These are phyloP conservation scores for Podospora appendiculata DNA, from an alignment of 495 filamentous ascomycete genomes.

Conservation along the genomic window DNA sequence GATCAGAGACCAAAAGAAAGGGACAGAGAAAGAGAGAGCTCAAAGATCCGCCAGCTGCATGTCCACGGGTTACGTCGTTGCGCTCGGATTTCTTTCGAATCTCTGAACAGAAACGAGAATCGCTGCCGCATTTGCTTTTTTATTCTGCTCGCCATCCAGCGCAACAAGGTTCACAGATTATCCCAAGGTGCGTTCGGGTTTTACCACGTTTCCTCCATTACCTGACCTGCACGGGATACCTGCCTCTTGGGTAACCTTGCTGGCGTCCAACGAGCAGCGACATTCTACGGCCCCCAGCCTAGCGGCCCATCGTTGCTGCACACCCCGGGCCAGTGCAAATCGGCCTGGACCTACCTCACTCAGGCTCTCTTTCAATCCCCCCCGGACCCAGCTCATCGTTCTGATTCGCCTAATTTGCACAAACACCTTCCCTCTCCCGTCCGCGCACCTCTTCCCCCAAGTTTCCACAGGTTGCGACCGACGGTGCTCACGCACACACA, in stretches of 20 bases:
- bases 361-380: neutral
- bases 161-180: neutral
- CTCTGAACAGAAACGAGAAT: neutral
- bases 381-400: neutral
- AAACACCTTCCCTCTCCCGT: slow-evolving; percentile 27
- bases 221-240: too few species aligned
- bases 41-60: neutral
- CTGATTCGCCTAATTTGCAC: slow-evolving; percentile 27
- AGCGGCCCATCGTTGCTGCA: slow-evolving; percentile 14
- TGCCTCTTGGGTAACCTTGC: too few species aligned
- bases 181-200: too few species aligned
- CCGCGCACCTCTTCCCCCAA: slow-evolving; percentile 22
- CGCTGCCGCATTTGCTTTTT: neutral
- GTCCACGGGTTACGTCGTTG: neutral
- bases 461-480: slow-evolving; percentile 24
- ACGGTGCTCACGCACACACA: slow-evolving; percentile 15
- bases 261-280: neutral
- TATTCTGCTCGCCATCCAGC: neutral
- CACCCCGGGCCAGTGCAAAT: slow-evolving; percentile 8
- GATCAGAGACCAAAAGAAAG: neutral
- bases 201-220: too few species aligned
- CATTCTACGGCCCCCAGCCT: slow-evolving; percentile 9
- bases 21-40: neutral
- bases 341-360: neutral
- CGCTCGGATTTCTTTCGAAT: slow-evolving; percentile 1